phyloP scores from a whole-genome alignment of 1,284 basidiomycete species.

The Apiotrichum gamsii region DNA sequence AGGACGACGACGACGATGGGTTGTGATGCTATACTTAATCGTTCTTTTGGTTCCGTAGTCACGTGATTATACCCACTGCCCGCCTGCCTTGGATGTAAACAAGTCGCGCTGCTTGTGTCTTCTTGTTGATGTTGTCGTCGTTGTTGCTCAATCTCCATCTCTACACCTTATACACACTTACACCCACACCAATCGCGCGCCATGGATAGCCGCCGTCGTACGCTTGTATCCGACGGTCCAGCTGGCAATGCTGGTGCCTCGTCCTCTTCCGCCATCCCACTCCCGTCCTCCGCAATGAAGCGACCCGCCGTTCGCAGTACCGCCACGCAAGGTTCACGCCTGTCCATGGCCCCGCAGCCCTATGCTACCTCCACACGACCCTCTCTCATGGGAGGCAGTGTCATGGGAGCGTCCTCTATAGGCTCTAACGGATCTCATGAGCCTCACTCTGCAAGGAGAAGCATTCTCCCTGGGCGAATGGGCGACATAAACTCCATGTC shows the following conservation, averaged over 20 bases:
- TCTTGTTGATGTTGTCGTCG: too few species aligned
- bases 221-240: constrained; percentile 56
- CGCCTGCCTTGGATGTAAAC: constrained; percentile 9
- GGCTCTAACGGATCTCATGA: not conserved
- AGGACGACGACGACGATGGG: constrained; percentile 7
- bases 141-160: too few species aligned
- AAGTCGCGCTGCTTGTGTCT: too few species aligned
- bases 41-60: too few species aligned
- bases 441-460: not conserved
- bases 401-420: too few species aligned
- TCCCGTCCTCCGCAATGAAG: constrained; percentile 59
- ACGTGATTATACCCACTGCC: too few species aligned
- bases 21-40: too few species aligned
- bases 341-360: too few species aligned
- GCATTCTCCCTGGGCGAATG: not conserved
- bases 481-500: not conserved
- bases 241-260: constrained; percentile 51
- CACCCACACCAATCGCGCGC: too few species aligned
- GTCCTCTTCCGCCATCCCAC: constrained; percentile 43
- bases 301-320: constrained; percentile 40
- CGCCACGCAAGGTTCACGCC: too few species aligned
- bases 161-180: not conserved
- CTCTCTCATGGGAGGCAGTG: too few species aligned
- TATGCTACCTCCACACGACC: too few species aligned
- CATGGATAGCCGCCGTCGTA: constrained; percentile 55